phyloP scores from a whole-genome alignment of 805 yeast genomes.

The Tetrapisispora nanseiensis region DNA sequence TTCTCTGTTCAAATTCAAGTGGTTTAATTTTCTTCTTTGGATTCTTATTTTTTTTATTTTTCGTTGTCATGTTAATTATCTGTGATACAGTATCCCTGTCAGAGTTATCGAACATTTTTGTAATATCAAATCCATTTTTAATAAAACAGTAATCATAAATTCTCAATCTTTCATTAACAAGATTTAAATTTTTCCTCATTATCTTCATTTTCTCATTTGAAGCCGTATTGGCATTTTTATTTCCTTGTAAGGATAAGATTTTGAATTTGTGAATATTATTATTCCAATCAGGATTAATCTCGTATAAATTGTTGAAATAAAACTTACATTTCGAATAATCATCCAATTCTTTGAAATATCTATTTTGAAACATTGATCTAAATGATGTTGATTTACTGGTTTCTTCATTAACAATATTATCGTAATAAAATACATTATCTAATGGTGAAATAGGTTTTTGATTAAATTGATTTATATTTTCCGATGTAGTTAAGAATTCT shows the following conservation, averaged over 20 bases:
- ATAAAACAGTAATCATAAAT: conserved; percentile 16
- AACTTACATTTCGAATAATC: conserved; percentile 8
- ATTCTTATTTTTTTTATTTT: neutral
- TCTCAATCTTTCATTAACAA: conserved; percentile 11
- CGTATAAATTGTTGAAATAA: conserved; percentile 12
- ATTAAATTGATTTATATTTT: neutral
- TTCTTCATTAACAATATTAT: conserved; percentile 2
- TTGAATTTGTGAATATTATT: conserved; percentile 5
- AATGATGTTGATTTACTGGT: neutral
- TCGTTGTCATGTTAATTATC: neutral
- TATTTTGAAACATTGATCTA: neutral
- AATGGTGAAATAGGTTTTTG: conserved; percentile 10
- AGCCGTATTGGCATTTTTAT: neutral
- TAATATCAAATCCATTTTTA: neutral
- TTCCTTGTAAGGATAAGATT: neutral
- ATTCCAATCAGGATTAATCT: conserved; percentile 11
- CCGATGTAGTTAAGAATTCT: neutral
- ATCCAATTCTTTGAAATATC: conserved; percentile 8
- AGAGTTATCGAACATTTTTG: neutral
- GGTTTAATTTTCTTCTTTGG: conserved; percentile 3
- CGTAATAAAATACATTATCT: conserved; percentile 9
- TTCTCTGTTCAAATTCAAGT: conserved; percentile 16
- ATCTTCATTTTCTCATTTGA: neutral
- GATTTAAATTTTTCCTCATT: conserved; percentile 1
- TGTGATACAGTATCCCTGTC: neutral